Conservation (phyloP, 768 basidiomycete genomes). For the Ramaria sp. region DNA sequence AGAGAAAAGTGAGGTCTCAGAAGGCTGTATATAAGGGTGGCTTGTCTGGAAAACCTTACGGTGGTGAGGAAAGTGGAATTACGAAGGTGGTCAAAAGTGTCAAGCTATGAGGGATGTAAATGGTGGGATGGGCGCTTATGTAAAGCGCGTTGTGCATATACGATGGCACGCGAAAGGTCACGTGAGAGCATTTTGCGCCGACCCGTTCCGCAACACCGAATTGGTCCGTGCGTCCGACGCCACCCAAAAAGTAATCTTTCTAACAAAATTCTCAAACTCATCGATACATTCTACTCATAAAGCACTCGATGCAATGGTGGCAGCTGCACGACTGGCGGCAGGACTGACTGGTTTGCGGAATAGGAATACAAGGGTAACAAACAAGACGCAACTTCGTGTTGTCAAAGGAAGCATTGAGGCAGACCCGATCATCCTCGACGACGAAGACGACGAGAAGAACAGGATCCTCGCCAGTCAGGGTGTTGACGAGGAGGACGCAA, state of each 20-base stretch:
- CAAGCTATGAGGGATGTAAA: slow-evolving; percentile 28
- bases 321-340: slow-evolving; percentile 6
- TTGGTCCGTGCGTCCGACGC: slow-evolving; percentile 11
- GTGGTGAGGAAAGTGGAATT: slow-evolving; percentile 90
- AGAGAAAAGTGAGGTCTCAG: slow-evolving; percentile 83
- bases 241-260: slow-evolving; percentile 9
- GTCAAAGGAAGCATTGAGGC: slow-evolving; percentile 72
- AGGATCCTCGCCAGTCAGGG: slow-evolving; percentile 72
- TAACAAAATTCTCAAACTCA: background rate
- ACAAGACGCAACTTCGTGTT: slow-evolving; percentile 85
- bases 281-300: background rate
- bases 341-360: slow-evolving; percentile 32
- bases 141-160: background rate
- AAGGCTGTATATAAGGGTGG: slow-evolving; percentile 92
- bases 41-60: slow-evolving; percentile 61
- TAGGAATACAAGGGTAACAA: slow-evolving; percentile 75
- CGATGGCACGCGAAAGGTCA: slow-evolving; percentile 8
- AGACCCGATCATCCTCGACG: slow-evolving; percentile 58
- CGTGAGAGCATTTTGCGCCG: slow-evolving; percentile 8
- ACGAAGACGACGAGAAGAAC: slow-evolving; percentile 82
- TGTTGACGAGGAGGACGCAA: slow-evolving; percentile 88
- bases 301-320: slow-evolving; percentile 10
- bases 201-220: slow-evolving; percentile 10
- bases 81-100: slow-evolving; percentile 76
- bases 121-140: background rate